phyloP scores from a whole-genome alignment of 2,329 filamentous ascomycete genomes.

The Sphaceloma murrayae region DNA sequence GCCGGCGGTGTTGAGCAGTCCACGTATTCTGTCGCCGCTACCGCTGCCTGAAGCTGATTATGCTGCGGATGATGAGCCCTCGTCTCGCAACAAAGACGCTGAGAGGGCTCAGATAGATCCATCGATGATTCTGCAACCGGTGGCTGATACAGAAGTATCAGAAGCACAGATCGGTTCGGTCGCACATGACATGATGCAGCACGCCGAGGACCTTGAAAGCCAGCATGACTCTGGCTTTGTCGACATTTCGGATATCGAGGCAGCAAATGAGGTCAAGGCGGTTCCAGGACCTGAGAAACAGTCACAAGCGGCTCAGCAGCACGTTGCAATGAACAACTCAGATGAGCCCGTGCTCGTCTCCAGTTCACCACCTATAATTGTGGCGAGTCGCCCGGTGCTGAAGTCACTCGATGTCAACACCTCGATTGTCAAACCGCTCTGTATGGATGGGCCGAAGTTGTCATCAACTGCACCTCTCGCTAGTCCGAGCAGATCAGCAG shows the following conservation, averaged over 20 bases:
- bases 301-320: not conserved
- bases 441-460: slow-evolving; percentile 11
- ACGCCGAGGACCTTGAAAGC: not conserved
- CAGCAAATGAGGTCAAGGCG: not conserved
- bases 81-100: too few relatives aligned
- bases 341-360: slow-evolving; percentile 9
- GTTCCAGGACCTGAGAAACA: not conserved
- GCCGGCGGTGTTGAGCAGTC: too few relatives aligned
- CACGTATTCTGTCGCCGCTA: too few relatives aligned
- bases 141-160: not conserved
- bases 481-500: not conserved
- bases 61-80: too few relatives aligned
- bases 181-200: not conserved
- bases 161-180: not conserved
- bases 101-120: too few relatives aligned
- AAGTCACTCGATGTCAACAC: slow-evolving; percentile 24
- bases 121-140: too few relatives aligned
- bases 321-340: not conserved
- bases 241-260: slow-evolving; percentile 17
- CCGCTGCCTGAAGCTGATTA: too few relatives aligned
- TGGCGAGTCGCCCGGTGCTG: slow-evolving; percentile 20
- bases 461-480: slow-evolving; percentile 9
- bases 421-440: slow-evolving; percentile 7
- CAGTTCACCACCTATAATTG: slow-evolving; percentile 3
- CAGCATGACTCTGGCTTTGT: slow-evolving; percentile 19